Evolutionary conservation across 1,284 basidiomycete genomes (phyloP).

Genomic region (Acaromyces ingoldii): DNA sequence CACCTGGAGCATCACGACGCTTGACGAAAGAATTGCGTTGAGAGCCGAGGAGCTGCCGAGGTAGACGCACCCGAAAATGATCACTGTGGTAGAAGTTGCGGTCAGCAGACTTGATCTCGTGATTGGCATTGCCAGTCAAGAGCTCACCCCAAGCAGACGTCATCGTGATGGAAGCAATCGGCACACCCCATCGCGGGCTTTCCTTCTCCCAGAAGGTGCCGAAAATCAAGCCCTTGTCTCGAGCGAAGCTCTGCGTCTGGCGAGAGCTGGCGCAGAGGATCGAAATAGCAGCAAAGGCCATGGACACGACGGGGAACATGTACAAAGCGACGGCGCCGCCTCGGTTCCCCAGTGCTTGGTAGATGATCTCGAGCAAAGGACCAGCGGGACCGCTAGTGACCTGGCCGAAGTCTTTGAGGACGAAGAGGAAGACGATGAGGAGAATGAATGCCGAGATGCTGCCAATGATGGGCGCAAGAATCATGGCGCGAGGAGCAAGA

Average conservation of each 20-base stretch:
- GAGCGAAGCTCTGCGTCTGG: constrained; percentile 66
- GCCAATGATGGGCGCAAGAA: constrained; percentile 64
- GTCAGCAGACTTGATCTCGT: too few species aligned
- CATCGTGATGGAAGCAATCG: constrained; percentile 58
- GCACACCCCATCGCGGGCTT: constrained; percentile 51
- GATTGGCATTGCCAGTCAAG: too few species aligned
- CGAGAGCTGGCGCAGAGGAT: constrained; percentile 59
- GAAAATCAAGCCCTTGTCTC: constrained; percentile 65
- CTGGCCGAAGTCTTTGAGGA: constrained; percentile 59
- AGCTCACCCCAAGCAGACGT: constrained; percentile 58
- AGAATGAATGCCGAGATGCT: constrained; percentile 61
- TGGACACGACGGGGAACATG: constrained; percentile 53
- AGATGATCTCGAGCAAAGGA: constrained; percentile 64
- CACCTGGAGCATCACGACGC: constrained; percentile 54
- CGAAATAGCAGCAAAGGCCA: constrained; percentile 48
- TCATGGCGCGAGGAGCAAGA: constrained; percentile 62
- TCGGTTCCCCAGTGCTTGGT: constrained; percentile 61
- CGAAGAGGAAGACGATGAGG: constrained; percentile 66
- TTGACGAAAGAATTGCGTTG: constrained; percentile 54
- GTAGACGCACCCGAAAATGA: constrained; percentile 51
- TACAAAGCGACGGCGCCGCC: constrained; percentile 62
- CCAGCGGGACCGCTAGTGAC: constrained; percentile 61
- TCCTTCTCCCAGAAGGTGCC: constrained; percentile 58
- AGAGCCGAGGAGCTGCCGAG: constrained; percentile 58
- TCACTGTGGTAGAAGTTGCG: too few species aligned